Evolutionary conservation across 164 flowering plant genomes (phyloP).

Genomic region (Berberis vulgaris): DNA sequence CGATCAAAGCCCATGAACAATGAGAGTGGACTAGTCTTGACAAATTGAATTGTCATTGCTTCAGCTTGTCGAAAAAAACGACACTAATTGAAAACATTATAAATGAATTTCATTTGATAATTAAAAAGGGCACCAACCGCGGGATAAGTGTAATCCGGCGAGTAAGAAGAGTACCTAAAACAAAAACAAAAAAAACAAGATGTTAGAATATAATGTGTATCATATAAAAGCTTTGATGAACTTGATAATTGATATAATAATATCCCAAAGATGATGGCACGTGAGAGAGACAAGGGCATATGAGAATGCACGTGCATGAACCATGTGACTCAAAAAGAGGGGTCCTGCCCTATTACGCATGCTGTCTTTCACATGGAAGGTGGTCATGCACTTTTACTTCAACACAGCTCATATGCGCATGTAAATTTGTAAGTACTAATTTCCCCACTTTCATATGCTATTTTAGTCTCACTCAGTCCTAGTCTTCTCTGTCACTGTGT

Average conservation of each 20-base stretch:
- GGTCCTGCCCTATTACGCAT: neutral
- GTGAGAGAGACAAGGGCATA: too few relatives aligned
- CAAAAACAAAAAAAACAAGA: neutral
- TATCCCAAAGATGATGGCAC: too few relatives aligned
- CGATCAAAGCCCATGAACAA: too few relatives aligned
- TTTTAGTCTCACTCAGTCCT: too few relatives aligned
- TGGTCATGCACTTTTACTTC: neutral
- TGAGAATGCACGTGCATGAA: constrained; percentile 1
- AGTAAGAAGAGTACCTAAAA: constrained; percentile 69
- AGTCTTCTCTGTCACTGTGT: too few relatives aligned
- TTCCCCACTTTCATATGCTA: too few relatives aligned
- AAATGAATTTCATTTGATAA: neutral
- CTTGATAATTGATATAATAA: too few relatives aligned
- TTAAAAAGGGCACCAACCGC: constrained; percentile 40
- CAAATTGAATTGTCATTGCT: too few relatives aligned
- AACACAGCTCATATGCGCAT: too few relatives aligned
- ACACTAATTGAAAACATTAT: neutral
- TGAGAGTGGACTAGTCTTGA: too few relatives aligned
- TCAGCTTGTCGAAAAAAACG: neutral
- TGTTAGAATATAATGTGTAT: neutral
- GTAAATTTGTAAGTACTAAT: too few relatives aligned
- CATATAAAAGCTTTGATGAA: too few relatives aligned
- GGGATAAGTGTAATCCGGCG: constrained; percentile 67
- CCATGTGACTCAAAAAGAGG: neutral
- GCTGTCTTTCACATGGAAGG: constrained; percentile 2